Conservation (phyloP, 2,329 filamentous ascomycete genomes). For the Magnaporthiopsis poae region DNA sequence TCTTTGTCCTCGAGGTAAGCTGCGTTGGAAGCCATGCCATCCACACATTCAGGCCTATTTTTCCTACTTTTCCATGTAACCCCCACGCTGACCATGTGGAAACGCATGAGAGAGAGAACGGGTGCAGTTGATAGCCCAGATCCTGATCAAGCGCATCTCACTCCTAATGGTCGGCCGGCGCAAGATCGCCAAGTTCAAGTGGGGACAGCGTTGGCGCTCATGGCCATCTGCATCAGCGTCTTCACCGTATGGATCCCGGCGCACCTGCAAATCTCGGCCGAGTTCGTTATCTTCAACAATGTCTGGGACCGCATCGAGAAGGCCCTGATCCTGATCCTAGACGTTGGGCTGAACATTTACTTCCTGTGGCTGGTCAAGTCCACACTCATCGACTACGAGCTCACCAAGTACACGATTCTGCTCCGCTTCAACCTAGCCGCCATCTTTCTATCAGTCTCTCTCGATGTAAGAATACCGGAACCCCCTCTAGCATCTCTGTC, state of each 20-base stretch:
- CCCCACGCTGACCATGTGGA: too few relatives aligned
- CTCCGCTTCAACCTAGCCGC: constrained; percentile 36
- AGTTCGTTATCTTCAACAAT: constrained; percentile 31
- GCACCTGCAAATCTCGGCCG: constrained; percentile 29
- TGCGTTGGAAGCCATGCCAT: too few relatives aligned
- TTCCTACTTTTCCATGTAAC: too few relatives aligned
- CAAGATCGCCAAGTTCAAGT: constrained; percentile 28
- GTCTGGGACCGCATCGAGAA: constrained; percentile 43
- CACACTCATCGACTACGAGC: constrained; percentile 34
- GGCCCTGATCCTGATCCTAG: constrained; percentile 33
- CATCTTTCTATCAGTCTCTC: constrained; percentile 33
- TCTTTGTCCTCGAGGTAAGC: constrained; percentile 9
- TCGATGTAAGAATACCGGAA: constrained; percentile 23
- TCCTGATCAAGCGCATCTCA: constrained; percentile 39
- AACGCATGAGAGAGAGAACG: constrained; percentile 20
- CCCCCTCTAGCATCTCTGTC: too few relatives aligned
- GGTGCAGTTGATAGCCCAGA: constrained; percentile 37
- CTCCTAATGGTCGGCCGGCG: constrained; percentile 31
- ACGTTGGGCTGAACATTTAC: constrained; percentile 34
- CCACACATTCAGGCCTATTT: too few relatives aligned
- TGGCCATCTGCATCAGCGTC: constrained; percentile 37
- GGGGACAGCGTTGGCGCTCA: constrained; percentile 29
- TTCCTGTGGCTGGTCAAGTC: constrained; percentile 35
- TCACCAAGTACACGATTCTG: constrained; percentile 37
- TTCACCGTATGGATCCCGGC: constrained; percentile 42